Evolutionary conservation across 371 early-diverging fungal genomes (phyloP).

Genomic region (Mortierella sp.): DNA sequence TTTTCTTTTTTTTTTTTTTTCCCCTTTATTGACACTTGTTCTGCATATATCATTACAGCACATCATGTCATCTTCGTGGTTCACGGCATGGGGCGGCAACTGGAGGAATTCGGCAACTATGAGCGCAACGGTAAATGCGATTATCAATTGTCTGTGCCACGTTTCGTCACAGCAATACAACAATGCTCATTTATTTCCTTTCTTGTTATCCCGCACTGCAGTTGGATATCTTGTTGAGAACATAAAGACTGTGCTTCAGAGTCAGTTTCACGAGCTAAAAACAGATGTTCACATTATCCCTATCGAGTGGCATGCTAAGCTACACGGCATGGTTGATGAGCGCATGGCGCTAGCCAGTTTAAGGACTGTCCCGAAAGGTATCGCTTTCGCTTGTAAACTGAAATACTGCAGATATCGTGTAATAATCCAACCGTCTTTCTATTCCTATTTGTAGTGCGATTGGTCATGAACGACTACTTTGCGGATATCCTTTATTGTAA

Average conservation of each 20-base stretch:
- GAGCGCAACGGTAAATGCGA: slow-evolving; percentile 59
- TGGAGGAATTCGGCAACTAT: slow-evolving; percentile 67
- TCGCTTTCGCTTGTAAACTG: background rate
- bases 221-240: slow-evolving; percentile 66
- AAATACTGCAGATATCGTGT: background rate
- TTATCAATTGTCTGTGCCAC: too few species aligned
- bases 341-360: slow-evolving; percentile 59
- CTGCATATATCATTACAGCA: slow-evolving; percentile 6
- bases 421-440: background rate
- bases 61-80: slow-evolving; percentile 71
- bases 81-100: slow-evolving; percentile 79
- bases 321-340: slow-evolving; percentile 65
- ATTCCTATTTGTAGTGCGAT: slow-evolving; percentile 34
- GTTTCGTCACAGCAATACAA: too few species aligned
- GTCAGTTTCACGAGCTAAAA: slow-evolving; percentile 60
- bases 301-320: slow-evolving; percentile 74
- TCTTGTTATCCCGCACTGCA: slow-evolving; percentile 1
- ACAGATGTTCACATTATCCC: slow-evolving; percentile 66
- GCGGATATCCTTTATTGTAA: slow-evolving; percentile 63
- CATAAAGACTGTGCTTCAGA: slow-evolving; percentile 60
- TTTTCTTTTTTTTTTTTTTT: too few species aligned
- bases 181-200: background rate
- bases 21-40: background rate
- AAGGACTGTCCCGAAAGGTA: slow-evolving; percentile 61
- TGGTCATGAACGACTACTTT: slow-evolving; percentile 62